Conservation (phyloP, 257 asterid species). For the Petrea volubilis region DNA sequence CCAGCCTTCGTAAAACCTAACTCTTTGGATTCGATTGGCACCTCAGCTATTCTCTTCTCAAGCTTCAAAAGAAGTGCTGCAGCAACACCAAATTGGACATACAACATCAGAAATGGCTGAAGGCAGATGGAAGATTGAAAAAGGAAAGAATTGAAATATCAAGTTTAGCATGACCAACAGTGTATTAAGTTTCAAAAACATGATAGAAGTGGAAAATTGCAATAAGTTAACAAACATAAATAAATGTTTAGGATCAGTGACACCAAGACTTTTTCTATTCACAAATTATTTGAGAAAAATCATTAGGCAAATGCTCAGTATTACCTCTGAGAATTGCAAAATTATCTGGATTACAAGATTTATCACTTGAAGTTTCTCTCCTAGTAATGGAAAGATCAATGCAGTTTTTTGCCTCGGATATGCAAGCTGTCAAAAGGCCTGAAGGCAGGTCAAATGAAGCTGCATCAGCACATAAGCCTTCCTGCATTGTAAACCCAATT, state of each 20-base stretch:
- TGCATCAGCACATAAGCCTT: constrained; percentile 95
- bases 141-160: not conserved
- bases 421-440: constrained; percentile 84
- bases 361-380: constrained; percentile 75
- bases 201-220: constrained; percentile 14
- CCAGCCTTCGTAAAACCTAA: constrained; percentile 92
- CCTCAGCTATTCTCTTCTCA: constrained; percentile 83
- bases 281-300: constrained; percentile 13
- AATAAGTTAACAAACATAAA: constrained; percentile 10
- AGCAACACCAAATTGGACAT: constrained; percentile 36
- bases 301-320: constrained; percentile 6
- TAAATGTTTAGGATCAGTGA: not conserved
- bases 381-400: constrained; percentile 70
- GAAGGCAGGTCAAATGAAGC: constrained; percentile 96
- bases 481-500: constrained; percentile 51
- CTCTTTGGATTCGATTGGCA: constrained; percentile 83
- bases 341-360: constrained; percentile 89
- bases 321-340: constrained; percentile 94
- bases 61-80: constrained; percentile 97
- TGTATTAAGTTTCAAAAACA: constrained; percentile 14
- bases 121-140: constrained; percentile 6
- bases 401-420: constrained; percentile 85
- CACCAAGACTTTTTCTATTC: constrained; percentile 12
- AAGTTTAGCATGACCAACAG: constrained; percentile 2
- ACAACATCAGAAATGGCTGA: constrained; percentile 1